phyloP scores from a whole-genome alignment of 257 asterid species.

The Asclepias syriaca region DNA sequence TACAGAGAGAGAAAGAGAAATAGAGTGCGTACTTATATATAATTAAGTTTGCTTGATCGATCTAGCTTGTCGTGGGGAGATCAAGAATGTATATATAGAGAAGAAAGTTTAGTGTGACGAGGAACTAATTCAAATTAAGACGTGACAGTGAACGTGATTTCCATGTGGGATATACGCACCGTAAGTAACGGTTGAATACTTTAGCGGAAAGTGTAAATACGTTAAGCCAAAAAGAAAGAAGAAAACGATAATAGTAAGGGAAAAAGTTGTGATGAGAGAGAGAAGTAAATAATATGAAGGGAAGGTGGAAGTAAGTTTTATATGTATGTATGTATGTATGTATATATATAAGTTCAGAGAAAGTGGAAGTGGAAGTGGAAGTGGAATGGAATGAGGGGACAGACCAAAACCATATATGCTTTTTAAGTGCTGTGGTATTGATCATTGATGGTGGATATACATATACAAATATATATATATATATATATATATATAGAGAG shows the following conservation, averaged over 20 bases:
- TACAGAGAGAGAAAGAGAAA: no score
- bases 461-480: no score
- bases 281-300: background rate
- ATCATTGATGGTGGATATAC: background rate
- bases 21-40: background rate
- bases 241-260: no score
- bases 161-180: background rate
- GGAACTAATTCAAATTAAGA: background rate
- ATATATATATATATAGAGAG: no score
- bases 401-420: background rate
- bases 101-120: background rate
- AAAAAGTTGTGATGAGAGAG: no score
- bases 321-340: background rate
- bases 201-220: background rate
- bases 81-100: no score
- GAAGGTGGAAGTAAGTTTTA: no score
- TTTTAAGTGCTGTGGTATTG: background rate
- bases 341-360: no score
- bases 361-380: background rate
- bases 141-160: slow-evolving; percentile 3
- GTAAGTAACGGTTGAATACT: background rate
- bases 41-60: background rate
- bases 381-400: background rate
- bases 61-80: background rate
- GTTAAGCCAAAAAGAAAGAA: no score